Conservation (phyloP, 2,329 filamentous ascomycete genomes). For the Gnomoniopsis sp. region DNA sequence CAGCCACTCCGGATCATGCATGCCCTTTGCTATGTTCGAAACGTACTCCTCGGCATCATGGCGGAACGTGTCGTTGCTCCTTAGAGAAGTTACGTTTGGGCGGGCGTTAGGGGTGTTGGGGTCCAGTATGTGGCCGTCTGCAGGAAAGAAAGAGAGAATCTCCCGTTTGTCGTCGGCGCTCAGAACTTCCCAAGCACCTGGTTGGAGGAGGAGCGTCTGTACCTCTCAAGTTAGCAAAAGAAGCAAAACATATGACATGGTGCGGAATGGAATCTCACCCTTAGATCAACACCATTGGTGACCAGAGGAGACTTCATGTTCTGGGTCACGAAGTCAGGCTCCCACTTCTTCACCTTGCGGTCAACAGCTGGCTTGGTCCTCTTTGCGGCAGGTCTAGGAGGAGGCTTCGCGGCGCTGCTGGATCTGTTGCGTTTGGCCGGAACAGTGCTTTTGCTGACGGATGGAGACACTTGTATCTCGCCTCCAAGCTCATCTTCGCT, state of each 20-base stretch:
- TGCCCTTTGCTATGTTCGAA: conserved; percentile 42
- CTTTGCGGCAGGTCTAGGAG: conserved; percentile 19
- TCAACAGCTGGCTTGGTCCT: conserved; percentile 21
- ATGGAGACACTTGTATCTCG: background rate
- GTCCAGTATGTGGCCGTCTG: conserved; percentile 28
- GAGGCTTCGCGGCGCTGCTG: background rate
- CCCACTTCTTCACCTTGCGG: conserved; percentile 22
- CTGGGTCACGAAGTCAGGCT: conserved; percentile 31
- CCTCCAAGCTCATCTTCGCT: background rate
- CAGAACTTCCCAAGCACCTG: conserved; percentile 36
- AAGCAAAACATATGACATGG: background rate
- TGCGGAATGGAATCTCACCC: conserved; percentile 25
- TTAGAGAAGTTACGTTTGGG: conserved; percentile 33
- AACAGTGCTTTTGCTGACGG: background rate
- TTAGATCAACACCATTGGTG: conserved; percentile 27
- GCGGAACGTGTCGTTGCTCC: conserved; percentile 41
- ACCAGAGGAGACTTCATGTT: conserved; percentile 33
- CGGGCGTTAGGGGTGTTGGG: conserved; percentile 29
- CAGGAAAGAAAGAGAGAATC: conserved; percentile 35
- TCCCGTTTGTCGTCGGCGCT: conserved; percentile 28
- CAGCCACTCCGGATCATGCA: conserved; percentile 52
- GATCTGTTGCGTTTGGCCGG: conserved; percentile 6
- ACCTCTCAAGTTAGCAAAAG: conserved; percentile 4
- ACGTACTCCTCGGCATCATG: conserved; percentile 39
- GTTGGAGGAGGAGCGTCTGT: conserved; percentile 34